A percentile compares a stretch with the other conserved stretches of the same genome.
phyloP scores from a whole-genome alignment of 352 stramenopile genomes.

The Phytophthora podocarpi region DNA sequence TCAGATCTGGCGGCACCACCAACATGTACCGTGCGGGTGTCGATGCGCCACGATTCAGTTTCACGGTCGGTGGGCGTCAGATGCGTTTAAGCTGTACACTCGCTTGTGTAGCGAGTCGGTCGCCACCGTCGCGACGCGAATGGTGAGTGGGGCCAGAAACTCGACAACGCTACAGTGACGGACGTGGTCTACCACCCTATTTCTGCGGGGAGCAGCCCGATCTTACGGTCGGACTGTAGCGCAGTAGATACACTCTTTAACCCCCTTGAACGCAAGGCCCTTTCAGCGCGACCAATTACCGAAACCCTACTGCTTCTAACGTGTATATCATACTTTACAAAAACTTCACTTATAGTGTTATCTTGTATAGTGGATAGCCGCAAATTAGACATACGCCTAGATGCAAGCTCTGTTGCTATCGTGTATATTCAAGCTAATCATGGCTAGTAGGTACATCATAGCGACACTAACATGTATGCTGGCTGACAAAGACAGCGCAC shows the following conservation, averaged over 20 bases:
- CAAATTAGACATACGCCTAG: too few species aligned
- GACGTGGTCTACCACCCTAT: neutral
- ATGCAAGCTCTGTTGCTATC: too few species aligned
- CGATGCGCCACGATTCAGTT: constrained; percentile 1
- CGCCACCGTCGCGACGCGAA: neutral
- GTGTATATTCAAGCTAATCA: too few species aligned
- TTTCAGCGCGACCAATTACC: too few species aligned
- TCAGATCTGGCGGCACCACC: neutral
- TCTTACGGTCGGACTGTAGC: neutral
- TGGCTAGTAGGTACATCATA: too few species aligned
- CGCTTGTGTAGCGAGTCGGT: neutral
- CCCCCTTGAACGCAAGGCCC: too few species aligned
- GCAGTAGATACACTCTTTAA: neutral
- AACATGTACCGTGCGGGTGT: neutral
- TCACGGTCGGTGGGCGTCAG: neutral
- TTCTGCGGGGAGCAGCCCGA: neutral
- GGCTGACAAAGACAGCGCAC: too few species aligned
- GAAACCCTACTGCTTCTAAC: too few species aligned
- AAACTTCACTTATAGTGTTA: too few species aligned
- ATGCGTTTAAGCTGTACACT: constrained; percentile 6
- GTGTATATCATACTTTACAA: too few species aligned
- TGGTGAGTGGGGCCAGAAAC: neutral
- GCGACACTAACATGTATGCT: too few species aligned
- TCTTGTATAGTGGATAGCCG: too few species aligned
- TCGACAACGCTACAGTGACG: neutral